phyloP scores from a whole-genome alignment of 495 filamentous ascomycete species.

The Staphylotrichum tortipilum region DNA sequence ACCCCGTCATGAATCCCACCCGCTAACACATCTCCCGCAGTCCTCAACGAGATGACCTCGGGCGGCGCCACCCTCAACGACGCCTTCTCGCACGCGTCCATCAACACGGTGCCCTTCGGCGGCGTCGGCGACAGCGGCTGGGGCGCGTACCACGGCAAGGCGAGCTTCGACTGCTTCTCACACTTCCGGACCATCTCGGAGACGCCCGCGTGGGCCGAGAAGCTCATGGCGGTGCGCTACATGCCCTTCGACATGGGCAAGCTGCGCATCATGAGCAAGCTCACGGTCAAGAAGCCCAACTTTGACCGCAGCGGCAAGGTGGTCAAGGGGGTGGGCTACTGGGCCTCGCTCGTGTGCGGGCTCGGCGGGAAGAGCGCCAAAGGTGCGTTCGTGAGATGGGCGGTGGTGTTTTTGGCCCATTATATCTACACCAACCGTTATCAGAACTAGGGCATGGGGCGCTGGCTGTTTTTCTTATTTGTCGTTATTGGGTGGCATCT shows the following conservation, averaged over 20 bases:
- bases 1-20: too few species aligned
- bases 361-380: conserved; percentile 38
- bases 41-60: conserved; percentile 57
- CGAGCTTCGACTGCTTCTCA: conserved; percentile 77
- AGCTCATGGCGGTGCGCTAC: conserved; percentile 66
- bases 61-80: conserved; percentile 80
- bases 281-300: conserved; percentile 56
- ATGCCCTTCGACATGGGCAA: conserved; percentile 56
- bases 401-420: conserved; percentile 26
- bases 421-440: conserved; percentile 8
- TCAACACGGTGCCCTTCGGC: conserved; percentile 76
- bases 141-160: conserved; percentile 75
- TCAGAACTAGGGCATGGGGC: background rate
- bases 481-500: background rate
- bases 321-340: conserved; percentile 41
- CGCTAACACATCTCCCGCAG: conserved; percentile 24
- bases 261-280: conserved; percentile 46
- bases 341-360: conserved; percentile 35
- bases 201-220: conserved; percentile 76
- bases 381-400: conserved; percentile 43
- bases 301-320: conserved; percentile 73
- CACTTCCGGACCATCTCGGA: conserved; percentile 67
- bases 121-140: conserved; percentile 81
- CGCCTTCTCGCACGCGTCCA: conserved; percentile 65
- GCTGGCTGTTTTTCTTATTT: too few species aligned